Evolutionary conservation across 176 grass and related monocot genomes (phyloP), one percentile per base, ranked within the genome.

Genomic region (Bolboschoenus planiculmis): DNA sequence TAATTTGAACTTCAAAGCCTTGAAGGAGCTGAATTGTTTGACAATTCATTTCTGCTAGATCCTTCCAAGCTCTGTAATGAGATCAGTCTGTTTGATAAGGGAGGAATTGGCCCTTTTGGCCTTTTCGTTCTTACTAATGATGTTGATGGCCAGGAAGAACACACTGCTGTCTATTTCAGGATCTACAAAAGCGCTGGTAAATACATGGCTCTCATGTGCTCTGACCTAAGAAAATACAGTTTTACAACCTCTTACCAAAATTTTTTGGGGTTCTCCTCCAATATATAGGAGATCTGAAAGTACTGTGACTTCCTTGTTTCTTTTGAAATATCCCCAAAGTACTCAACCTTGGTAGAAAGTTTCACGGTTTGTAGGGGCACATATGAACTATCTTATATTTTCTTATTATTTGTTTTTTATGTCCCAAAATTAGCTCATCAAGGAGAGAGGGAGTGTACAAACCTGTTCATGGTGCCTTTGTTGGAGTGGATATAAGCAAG

Each of bases 91-190:
- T 87, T 70, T 6, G 90, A 85, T 66, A 46, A 24, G 0, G 95
- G 92, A 73, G 85, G 87, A 53, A 56, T 94, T 56, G 95, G 95
- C 0, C 95, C 92, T 1, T 97, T 97, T 58, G 92, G 92, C 14
- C 85, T 97, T 68, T 36, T 97, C n/a, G 85, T 94, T 18, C 59
- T 92, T 51, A 83, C 90, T 15, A 91, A 88, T 70, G 78, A 84
- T 13, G 24, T 50, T 1, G 1, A 75, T 31, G 85, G 94, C 74
- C 26, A 93, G 61, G 64, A 46, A 23, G 92, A 97, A 82, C 78
- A 89, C 87, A 93, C 95, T 36, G 81, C 88, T 10, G 60, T 97
- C 0, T 97, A 91, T 85, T 97, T 97, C 88, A 87, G 85, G 59
- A 88, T 94, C 20, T 94, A 92, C 66, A 84, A 58, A 57, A 62